Percentiles rank a stretch among this genome's conserved stretches.
phyloP scores from a whole-genome alignment of 2,329 filamentous ascomycete species.

The Pseudogymnoascus pannorum region DNA sequence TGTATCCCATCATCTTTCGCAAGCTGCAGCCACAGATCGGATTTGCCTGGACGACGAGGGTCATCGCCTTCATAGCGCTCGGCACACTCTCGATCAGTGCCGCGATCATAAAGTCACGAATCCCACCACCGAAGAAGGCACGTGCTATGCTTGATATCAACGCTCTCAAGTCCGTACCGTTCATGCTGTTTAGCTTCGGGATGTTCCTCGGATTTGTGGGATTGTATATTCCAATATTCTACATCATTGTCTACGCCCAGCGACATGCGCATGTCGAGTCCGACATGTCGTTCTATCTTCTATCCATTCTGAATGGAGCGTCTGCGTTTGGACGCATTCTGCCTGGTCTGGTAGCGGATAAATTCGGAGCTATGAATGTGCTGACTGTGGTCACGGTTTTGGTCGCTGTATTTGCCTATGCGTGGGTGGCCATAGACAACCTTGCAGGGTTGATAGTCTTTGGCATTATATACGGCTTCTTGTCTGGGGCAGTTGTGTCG shows the following conservation, averaged over 20 bases:
- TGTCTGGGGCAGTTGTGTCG: conserved; percentile 58
- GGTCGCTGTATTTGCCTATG: background rate
- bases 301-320: conserved; percentile 45
- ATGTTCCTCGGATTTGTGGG: background rate
- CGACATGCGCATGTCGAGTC: conserved; percentile 39
- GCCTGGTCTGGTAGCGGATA: conserved; percentile 46
- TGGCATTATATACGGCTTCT: conserved; percentile 60
- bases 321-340: conserved; percentile 49
- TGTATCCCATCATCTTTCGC: conserved; percentile 55
- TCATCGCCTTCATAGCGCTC: conserved; percentile 48
- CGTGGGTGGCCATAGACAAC: conserved; percentile 43
- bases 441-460: conserved; percentile 57
- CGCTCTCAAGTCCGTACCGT: background rate
- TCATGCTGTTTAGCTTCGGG: background rate
- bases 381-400: conserved; percentile 45
- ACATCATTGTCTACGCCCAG: conserved; percentile 29
- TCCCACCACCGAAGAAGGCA: conserved; percentile 29
- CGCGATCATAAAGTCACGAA: conserved; percentile 44
- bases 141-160: background rate
- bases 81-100: conserved; percentile 44
- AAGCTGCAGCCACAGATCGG: conserved; percentile 45
- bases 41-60: conserved; percentile 51
- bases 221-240: conserved; percentile 23
- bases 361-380: conserved; percentile 46
- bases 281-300: conserved; percentile 38